Evolutionary conservation across 805 yeast genomes (phyloP), one percentile per base, ranked within the genome.

Genomic region (Blastobotrys parvus): DNA sequence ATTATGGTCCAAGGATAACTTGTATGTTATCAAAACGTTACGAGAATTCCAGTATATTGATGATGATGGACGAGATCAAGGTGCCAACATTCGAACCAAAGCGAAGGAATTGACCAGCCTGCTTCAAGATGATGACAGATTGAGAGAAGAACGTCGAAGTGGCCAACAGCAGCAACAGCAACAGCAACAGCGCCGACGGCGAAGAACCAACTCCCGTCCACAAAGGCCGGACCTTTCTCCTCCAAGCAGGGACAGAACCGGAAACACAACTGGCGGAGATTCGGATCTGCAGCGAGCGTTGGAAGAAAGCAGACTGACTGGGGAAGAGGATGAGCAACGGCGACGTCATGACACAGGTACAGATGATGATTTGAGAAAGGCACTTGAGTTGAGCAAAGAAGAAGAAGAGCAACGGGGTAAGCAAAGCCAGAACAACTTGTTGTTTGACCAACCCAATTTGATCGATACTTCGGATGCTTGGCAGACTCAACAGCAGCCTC

Each of bases 41-140:
- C 76, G 95, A 43, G 97, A 90, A 61, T 90, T 90, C 62, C 86
- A 81, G 54, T 83, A 79, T 58, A 70, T 72, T 32, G 96, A 90
- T 60, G 90, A 84, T 39, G 58, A 69, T 16, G 88, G 85, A 38
- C 67, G 70, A 22, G 98, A 90, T 62, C 94, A 86, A 56, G 97
- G 98, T 18, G 82, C 83, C 6, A 76, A 86, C 42, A 82, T 82
- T 45, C 74, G 98, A 46, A 87, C 86, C 34, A 86, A 89, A 64
- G 96, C 97, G 1, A 84, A 81, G 58, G 96, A 86, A 53, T 70
- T 90, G 59, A 85, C 94, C 0, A 64, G 81, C n/a, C 66, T 90
- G 45, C 65, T 90, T 55, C 70, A 74, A 54, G 94, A 90, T 59
- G 89, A 83, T 48, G 95, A 86, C 54, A 72, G 94, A 56, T 72